Conservation (phyloP, 2,329 filamentous ascomycete species). For the Trichophyton benhamiae region DNA sequence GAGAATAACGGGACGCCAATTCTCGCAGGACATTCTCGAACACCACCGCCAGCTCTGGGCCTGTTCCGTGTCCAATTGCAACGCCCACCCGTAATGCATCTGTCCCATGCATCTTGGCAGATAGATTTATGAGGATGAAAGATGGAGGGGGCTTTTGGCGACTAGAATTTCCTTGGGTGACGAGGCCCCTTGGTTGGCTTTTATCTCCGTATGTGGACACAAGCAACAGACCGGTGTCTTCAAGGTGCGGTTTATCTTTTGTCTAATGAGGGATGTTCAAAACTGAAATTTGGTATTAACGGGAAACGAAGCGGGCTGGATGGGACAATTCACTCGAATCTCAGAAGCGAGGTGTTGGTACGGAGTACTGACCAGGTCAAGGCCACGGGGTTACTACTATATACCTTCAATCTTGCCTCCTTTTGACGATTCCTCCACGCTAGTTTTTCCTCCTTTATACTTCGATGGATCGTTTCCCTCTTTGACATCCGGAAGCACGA, state of each 20-base stretch:
- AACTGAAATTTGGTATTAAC: not conserved
- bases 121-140: not conserved
- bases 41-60: not conserved
- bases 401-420: not conserved
- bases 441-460: not conserved
- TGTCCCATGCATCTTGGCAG: not conserved
- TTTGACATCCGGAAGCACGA: not conserved
- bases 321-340: not conserved
- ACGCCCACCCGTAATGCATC: not conserved
- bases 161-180: not conserved
- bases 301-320: not conserved
- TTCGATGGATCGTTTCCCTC: not conserved
- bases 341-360: not conserved
- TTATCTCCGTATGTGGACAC: not conserved
- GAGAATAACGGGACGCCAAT: constrained; percentile 1
- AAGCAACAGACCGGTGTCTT: not conserved
- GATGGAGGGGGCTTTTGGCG: not conserved
- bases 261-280: not conserved
- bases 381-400: not conserved
- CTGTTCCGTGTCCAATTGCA: constrained; percentile 1
- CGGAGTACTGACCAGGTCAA: not conserved
- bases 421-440: not conserved
- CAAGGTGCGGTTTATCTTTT: not conserved
- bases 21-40: constrained; percentile 1
- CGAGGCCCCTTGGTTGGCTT: not conserved